Evolutionary conservation across 108 stramenopile genomes (phyloP).

Genomic region (Fistulifera solaris): DNA sequence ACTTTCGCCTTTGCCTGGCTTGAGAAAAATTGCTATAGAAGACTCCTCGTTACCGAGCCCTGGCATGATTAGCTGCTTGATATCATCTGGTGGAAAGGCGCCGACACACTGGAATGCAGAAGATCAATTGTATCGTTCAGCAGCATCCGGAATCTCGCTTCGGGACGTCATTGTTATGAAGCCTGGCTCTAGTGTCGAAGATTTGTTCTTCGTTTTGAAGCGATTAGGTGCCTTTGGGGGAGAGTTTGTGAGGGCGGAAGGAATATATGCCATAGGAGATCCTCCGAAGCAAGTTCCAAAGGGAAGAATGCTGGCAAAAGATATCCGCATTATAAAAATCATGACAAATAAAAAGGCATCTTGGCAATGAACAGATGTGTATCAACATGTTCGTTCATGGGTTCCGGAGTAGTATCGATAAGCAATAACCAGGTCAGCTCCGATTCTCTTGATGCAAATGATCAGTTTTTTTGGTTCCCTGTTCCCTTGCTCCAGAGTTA

Average conservation of each 20-base stretch:
- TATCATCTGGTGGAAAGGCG: constrained; percentile 45
- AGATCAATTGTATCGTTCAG: constrained; percentile 18
- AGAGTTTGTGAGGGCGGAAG: constrained; percentile 83
- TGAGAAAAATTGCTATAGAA: constrained; percentile 36
- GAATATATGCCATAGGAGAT: constrained; percentile 42
- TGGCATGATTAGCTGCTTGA: constrained; percentile 57
- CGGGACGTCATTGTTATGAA: constrained; percentile 74
- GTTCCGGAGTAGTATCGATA: too few species aligned
- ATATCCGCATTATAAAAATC: constrained; percentile 66
- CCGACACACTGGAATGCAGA: constrained; percentile 52
- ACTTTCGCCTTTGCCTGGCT: constrained; percentile 48
- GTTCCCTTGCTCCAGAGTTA: too few species aligned
- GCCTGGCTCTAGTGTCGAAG: constrained; percentile 79
- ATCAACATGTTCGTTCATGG: too few species aligned
- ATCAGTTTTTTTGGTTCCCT: too few species aligned
- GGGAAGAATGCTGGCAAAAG: constrained; percentile 28
- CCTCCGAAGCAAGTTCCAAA: constrained; percentile 62
- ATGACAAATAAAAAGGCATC: constrained; percentile 66
- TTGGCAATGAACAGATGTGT: too few species aligned
- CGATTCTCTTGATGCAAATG: too few species aligned
- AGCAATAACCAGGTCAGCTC: too few species aligned
- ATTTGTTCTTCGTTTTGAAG: constrained; percentile 66
- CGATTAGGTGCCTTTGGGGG: constrained; percentile 58
- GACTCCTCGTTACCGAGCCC: constrained; percentile 55
- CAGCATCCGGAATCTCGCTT: constrained; percentile 20